Evolutionary conservation across 2,329 filamentous ascomycete genomes (phyloP), one percentile per base, ranked within the genome.

Genomic region (Didymella sp.): DNA sequence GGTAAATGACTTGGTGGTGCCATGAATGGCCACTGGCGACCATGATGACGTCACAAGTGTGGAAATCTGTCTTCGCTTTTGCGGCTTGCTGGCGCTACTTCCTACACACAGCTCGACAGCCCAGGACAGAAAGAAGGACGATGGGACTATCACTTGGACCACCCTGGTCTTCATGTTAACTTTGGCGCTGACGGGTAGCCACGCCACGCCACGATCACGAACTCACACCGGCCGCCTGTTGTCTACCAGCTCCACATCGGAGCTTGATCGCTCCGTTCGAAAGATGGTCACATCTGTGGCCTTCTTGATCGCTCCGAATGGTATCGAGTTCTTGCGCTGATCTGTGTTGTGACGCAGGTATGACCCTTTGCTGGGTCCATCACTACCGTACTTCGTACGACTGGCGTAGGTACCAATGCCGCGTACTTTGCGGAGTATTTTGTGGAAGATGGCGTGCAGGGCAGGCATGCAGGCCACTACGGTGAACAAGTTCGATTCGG

Each of bases 401-500:
- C 64, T 65, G 5, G 57, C 60, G 25, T 65, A 62, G 13, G 52
- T 56, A 42, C 56, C 63, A 9, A 37, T 30, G 22, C 56, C 58
- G 24, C 62, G 63, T 33, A 61, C 49, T 38, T 25, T 48, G 19
- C 59, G 41, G 28, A 60, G 43, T 2, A 45, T 40, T 45, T 61
- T 68, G 37, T 64, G 64, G 40, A 66, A 51, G 31, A 71, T 59
- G 0, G 63, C 63, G 30, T 63, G 64, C 25, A 67, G 52, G 12
- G 69, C 69, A 3, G 69, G 69, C 69, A 71, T 71, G 38, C 69
- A 71, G 12, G 66, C 69, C 1, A 70, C 67, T 35, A 71, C 53
- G 1, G 56, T 66, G 55, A 69, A 70, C 13, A 71, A 60, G 24
- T 71, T 70, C 24, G 64, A 61, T 54, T 71, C 66, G 22, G 60